phyloP scores from a whole-genome alignment of 2,329 filamentous ascomycete genomes.

The Trichoderma sp. region DNA sequence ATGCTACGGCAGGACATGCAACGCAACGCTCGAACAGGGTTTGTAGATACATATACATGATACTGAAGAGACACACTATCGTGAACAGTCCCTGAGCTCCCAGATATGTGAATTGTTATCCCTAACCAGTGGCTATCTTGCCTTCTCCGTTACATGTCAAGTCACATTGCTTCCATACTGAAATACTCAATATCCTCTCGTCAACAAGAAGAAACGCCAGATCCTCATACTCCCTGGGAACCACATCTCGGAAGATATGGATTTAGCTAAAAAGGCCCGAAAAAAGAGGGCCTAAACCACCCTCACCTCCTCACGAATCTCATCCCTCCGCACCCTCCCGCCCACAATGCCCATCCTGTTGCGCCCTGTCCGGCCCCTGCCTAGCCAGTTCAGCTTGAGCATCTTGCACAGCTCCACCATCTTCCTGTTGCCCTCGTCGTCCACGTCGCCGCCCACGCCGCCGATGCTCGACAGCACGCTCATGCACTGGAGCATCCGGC shows the following conservation, averaged over 20 bases:
- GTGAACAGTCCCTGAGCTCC: too few species aligned
- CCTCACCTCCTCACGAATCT: slow-evolving; percentile 46
- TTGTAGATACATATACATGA: too few species aligned
- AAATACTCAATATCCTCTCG: not conserved
- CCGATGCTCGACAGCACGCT: slow-evolving; percentile 81
- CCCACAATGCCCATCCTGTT: slow-evolving; percentile 91
- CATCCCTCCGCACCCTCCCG: slow-evolving; percentile 55
- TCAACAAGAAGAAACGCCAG: too few species aligned
- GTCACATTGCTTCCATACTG: not conserved
- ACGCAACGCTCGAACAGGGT: too few species aligned
- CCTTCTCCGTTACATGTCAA: too few species aligned
- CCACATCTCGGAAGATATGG: not conserved
- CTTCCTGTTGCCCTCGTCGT: slow-evolving; percentile 73
- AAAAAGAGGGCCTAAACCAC: slow-evolving; percentile 37
- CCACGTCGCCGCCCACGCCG: slow-evolving; percentile 56
- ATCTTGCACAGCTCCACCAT: slow-evolving; percentile 83
- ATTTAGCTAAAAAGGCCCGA: not conserved
- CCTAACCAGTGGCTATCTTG: not conserved
- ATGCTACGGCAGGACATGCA: too few species aligned
- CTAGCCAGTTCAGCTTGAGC: slow-evolving; percentile 96
- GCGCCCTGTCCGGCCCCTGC: slow-evolving; percentile 82
- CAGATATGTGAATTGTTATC: not conserved
- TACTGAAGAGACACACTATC: too few species aligned
- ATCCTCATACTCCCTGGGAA: not conserved
- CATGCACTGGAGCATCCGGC: slow-evolving; percentile 93